These are phyloP conservation scores for Penicillium robsamsonii DNA, from an alignment of 495 filamentous ascomycete species.

Conservation along the genomic window DNA sequence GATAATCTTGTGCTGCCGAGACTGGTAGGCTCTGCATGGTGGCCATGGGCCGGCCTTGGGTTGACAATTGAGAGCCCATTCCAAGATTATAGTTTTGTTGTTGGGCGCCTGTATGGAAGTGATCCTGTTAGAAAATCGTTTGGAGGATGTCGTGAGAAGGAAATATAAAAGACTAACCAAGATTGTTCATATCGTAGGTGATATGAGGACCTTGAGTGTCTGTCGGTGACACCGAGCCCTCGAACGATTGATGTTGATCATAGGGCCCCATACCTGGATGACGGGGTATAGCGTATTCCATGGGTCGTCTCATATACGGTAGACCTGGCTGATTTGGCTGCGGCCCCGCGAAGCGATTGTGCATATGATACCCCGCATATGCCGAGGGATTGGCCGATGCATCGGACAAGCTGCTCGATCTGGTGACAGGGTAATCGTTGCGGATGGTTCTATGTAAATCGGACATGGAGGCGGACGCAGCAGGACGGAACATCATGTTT, in stretches of 20 bases:
- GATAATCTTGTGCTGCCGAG: constrained; percentile 37
- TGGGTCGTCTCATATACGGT: constrained; percentile 36
- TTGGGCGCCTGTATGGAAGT: constrained; percentile 26
- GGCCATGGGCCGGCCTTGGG: constrained; percentile 31
- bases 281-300: constrained; percentile 36
- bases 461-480: constrained; percentile 29
- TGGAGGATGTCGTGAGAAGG: not conserved
- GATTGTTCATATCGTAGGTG: constrained; percentile 30
- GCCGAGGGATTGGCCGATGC: constrained; percentile 28
- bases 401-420: constrained; percentile 48
- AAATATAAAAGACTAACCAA: constrained; percentile 16
- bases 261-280: constrained; percentile 35
- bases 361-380: constrained; percentile 35
- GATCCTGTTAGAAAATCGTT: constrained; percentile 13
- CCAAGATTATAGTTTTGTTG: constrained; percentile 36
- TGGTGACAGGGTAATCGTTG: constrained; percentile 34
- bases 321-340: constrained; percentile 31
- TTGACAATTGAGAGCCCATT: constrained; percentile 34
- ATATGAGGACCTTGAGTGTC: constrained; percentile 26
- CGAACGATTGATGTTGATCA: constrained; percentile 33
- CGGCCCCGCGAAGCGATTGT: constrained; percentile 29
- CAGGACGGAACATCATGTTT: constrained; percentile 30
- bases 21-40: constrained; percentile 34
- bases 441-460: constrained; percentile 37
- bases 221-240: constrained; percentile 43